Evolutionary conservation across 441 rosid species (phyloP).

Genomic region (Syzygium syzygioides): DNA sequence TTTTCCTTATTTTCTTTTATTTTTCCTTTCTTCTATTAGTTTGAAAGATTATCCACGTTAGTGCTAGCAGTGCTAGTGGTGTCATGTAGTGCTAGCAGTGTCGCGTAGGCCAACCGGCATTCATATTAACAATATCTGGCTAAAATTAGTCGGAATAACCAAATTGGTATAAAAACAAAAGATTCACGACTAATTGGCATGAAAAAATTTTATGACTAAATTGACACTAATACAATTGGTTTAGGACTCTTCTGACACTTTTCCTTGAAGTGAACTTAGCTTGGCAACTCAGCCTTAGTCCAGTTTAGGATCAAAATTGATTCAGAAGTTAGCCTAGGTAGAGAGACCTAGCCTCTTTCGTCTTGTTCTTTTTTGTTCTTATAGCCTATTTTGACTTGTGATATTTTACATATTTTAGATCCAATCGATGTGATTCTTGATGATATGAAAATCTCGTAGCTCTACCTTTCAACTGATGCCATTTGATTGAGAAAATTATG

Average conservation of each 20-base stretch:
- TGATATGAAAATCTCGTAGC: neutral
- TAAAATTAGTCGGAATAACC: no score
- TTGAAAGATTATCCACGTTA: no score
- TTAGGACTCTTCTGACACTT: no score
- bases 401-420: neutral
- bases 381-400: neutral
- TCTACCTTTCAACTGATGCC: neutral
- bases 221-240: no score
- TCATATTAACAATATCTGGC: no score
- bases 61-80: no score
- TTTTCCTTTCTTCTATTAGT: no score
- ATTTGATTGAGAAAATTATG: neutral
- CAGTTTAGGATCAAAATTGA: neutral
- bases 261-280: neutral
- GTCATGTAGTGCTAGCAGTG: no score
- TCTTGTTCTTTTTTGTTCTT: neutral
- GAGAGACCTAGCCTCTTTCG: neutral
- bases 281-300: neutral
- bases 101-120: fast-evolving
- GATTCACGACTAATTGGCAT: no score
- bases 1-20: no score
- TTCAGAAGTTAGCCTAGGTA: neutral
- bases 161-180: no score
- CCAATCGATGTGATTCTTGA: neutral
- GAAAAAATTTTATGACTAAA: no score